These are phyloP conservation scores for Emericellopsis cladophorae DNA, from an alignment of 2,329 filamentous ascomycete genomes.

Conservation along the genomic window DNA sequence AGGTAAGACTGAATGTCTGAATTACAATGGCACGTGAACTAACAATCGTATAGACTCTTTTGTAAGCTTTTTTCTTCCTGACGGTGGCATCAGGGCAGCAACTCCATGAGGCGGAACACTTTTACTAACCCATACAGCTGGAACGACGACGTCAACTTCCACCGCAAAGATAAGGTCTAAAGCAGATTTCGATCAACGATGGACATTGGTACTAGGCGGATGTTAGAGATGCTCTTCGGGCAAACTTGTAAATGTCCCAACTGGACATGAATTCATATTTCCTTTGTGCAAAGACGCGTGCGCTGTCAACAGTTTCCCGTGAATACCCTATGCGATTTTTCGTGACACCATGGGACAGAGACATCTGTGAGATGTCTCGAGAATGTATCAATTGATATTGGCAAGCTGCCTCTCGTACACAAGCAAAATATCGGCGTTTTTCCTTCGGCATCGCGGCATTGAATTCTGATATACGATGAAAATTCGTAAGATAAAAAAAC, in stretches of 20 bases:
- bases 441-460: too few species aligned
- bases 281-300: conserved; percentile 3
- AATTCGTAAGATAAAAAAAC: too few species aligned
- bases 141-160: conserved; percentile 93
- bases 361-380: too few species aligned
- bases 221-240: not conserved
- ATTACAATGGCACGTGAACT: not conserved
- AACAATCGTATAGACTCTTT: conserved; percentile 5
- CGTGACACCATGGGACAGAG: too few species aligned
- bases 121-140: conserved; percentile 43
- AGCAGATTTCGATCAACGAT: not conserved
- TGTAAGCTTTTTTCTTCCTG: conserved; percentile 13
- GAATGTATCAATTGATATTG: too few species aligned
- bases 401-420: too few species aligned
- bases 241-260: not conserved
- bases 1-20: conserved; percentile 39
- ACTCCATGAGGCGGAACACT: not conserved
- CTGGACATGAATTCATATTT: conserved; percentile 4
- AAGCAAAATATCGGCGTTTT: too few species aligned
- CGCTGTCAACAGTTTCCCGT: too few species aligned
- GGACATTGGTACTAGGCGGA: not conserved
- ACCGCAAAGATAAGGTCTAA: conserved; percentile 71
- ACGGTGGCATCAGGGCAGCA: not conserved
- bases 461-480: too few species aligned
- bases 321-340: too few species aligned